Evolutionary conservation across 1,139 yeast species (phyloP).

Genomic region (Lipomyces yarrowii): DNA sequence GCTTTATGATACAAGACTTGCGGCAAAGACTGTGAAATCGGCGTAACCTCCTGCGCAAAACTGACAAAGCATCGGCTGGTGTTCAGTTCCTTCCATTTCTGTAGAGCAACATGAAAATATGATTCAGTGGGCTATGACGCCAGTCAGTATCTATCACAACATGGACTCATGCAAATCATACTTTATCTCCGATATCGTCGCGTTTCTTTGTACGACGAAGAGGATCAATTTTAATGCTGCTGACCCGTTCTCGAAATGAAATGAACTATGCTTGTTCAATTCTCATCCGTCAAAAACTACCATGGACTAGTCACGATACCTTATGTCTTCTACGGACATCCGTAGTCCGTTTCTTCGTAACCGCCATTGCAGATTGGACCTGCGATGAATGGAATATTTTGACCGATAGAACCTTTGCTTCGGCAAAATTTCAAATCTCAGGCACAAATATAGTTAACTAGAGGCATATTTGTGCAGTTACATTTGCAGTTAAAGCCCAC

Average conservation of each 20-base stretch:
- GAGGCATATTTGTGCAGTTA: not conserved
- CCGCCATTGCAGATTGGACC: constrained; percentile 16
- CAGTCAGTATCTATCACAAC: constrained; percentile 3
- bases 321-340: constrained; percentile 25
- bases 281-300: not conserved
- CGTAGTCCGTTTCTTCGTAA: constrained; percentile 20
- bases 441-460: not conserved
- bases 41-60: constrained; percentile 60
- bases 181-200: constrained; percentile 48
- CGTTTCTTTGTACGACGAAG: constrained; percentile 62
- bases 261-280: constrained; percentile 20
- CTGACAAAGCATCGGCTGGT: constrained; percentile 71
- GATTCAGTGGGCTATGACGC: constrained; percentile 45
- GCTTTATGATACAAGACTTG: constrained; percentile 74
- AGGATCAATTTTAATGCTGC: constrained; percentile 84
- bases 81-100: constrained; percentile 88
- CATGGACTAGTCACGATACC: constrained; percentile 8
- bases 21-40: constrained; percentile 69
- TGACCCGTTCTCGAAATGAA: constrained; percentile 63
- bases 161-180: constrained; percentile 10
- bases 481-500: not conserved
- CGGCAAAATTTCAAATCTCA: not conserved
- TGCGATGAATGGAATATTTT: not conserved
- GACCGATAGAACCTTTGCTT: not conserved
- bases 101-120: constrained; percentile 74